Evolutionary conservation across 768 basidiomycete species (phyloP), one percentile per base, ranked within the genome.

Genomic region (Mrakia hoshinonis): DNA sequence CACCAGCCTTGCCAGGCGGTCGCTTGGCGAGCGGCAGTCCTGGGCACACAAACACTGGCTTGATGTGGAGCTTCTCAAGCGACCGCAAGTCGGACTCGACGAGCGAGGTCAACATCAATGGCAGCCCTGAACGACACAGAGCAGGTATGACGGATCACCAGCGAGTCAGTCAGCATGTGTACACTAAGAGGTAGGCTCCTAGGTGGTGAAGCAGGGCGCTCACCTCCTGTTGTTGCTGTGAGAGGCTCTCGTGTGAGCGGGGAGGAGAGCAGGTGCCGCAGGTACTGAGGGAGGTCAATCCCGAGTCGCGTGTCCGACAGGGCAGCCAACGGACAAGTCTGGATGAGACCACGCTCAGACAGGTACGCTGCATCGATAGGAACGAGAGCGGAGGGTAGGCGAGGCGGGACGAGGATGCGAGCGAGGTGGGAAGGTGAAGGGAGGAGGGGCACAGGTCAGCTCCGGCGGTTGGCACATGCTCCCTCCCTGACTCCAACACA

Each of bases 11-110:
- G 13, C 83, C 84, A 79, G 89, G 89, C 82, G 84, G 84, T 69
- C 89, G 86, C 74, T 87, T 87, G 75, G 87, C 87, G 0, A 91
- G 89, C 1, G 86, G 82, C 39, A 99, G 83, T 4, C 96, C 96
- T 20, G 91, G 87, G 80, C 98, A 98, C 64, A 99, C 91, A 76
- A 99, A 95, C n/a, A 99, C 92, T 26, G 96, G 96, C 79, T 95
- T 96, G 84, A 99, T 97, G 75, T 85, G 87, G 43, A 90, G 83
- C 81, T 88, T 89, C 83, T 96, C 93, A 77, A 98, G 87, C 18
- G 85, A 83, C 61, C 94, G 89, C 58, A 98, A 83, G 83, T 99
- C 94, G 48, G 87, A 83, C 81, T 97, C 94, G 79, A 99, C 91
- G 26, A 78, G 74, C 2, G 75, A 64, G 11, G 87, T 88, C 68